Evolutionary conservation across 768 basidiomycete genomes (phyloP).

Genomic region (Pleurotus salmoneostramineus): DNA sequence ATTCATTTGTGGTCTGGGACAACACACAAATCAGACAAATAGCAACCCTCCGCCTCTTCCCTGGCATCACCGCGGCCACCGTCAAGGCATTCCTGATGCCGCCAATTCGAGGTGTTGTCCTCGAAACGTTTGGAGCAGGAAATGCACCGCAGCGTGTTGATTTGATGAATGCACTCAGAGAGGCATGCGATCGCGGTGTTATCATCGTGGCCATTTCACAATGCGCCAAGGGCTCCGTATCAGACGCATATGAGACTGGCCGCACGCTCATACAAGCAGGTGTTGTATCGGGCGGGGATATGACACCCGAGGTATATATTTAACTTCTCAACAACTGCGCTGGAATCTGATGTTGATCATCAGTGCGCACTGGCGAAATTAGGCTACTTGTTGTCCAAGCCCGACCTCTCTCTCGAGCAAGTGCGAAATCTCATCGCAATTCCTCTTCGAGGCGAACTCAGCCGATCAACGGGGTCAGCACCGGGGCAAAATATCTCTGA

Average conservation of each 20-base stretch:
- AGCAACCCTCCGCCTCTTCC: slow-evolving; percentile 84
- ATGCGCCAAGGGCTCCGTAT: slow-evolving; percentile 83
- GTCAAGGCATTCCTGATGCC: slow-evolving; percentile 73
- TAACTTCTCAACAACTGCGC: not conserved
- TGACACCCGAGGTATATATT: slow-evolving; percentile 83
- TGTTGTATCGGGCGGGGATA: slow-evolving; percentile 82
- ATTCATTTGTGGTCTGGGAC: too few species aligned
- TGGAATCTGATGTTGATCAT: not conserved
- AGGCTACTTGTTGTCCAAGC: slow-evolving; percentile 84
- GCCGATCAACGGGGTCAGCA: slow-evolving; percentile 41
- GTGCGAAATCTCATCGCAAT: slow-evolving; percentile 72
- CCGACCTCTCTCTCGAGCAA: slow-evolving; percentile 62
- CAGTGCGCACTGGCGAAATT: slow-evolving; percentile 91
- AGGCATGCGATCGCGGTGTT: slow-evolving; percentile 79
- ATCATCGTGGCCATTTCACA: slow-evolving; percentile 92
- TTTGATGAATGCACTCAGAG: slow-evolving; percentile 69
- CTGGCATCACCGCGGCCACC: slow-evolving; percentile 76
- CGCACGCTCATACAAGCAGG: slow-evolving; percentile 66
- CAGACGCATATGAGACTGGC: slow-evolving; percentile 80
- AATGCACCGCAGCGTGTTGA: slow-evolving; percentile 86
- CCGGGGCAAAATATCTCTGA: slow-evolving; percentile 41
- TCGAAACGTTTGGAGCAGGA: slow-evolving; percentile 91
- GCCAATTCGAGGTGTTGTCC: slow-evolving; percentile 75
- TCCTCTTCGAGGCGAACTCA: slow-evolving; percentile 88
- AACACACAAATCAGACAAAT: not conserved